These are phyloP conservation scores for Penicillium glabrum DNA, from an alignment of 2,329 filamentous ascomycete species.

Conservation along the genomic window DNA sequence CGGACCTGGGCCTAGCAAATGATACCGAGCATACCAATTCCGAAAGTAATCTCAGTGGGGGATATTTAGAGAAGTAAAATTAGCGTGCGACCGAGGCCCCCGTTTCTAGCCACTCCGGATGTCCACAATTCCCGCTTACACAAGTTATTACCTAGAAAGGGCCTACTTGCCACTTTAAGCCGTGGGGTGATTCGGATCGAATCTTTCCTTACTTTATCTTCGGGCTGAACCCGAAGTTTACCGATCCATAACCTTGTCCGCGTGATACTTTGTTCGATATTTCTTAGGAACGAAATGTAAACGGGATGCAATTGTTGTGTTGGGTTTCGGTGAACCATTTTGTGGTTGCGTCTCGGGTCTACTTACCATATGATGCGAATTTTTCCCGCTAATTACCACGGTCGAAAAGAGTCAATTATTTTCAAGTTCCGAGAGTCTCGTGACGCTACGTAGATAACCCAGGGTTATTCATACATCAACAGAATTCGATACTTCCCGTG, in stretches of 20 bases:
- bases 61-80: neutral
- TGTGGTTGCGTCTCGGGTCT: neutral
- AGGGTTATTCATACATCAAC: neutral
- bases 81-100: neutral
- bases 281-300: conserved; percentile 5
- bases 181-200: conserved; percentile 25
- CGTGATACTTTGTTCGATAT: conserved; percentile 9
- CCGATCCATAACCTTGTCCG: conserved; percentile 10
- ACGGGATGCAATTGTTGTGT: neutral
- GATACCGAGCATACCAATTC: neutral
- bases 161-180: conserved; percentile 4
- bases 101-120: conserved; percentile 8
- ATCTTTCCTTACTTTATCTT: conserved; percentile 10
- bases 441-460: neutral
- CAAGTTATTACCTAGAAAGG: neutral
- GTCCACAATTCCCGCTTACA: conserved; percentile 14
- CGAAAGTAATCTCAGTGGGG: neutral
- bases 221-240: conserved; percentile 9
- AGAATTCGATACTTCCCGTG: neutral
- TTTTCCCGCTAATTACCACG: no score
- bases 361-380: neutral
- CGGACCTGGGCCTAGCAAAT: neutral
- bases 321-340: neutral
- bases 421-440: neutral
- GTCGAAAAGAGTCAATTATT: no score